Evolutionary conservation across 2,329 filamentous ascomycete species (phyloP).

Genomic region (Fusarium graminum): DNA sequence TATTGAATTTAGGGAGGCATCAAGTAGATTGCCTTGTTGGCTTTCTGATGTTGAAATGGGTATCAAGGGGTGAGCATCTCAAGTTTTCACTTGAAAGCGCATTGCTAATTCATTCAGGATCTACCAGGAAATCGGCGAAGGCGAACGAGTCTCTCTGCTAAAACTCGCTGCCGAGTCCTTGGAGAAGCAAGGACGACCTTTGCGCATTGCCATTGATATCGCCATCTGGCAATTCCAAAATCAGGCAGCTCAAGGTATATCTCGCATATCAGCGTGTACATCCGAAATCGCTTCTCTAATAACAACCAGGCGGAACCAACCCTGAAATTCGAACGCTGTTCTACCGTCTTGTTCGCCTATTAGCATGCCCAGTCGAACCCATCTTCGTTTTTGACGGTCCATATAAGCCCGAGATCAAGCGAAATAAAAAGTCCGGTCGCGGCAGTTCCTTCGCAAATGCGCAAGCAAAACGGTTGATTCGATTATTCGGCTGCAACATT

Average conservation of each 20-base stretch:
- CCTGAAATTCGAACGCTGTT: slow-evolving; percentile 93
- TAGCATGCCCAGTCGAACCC: slow-evolving; percentile 83
- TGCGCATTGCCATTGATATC: slow-evolving; percentile 92
- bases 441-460: slow-evolving; percentile 77
- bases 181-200: slow-evolving; percentile 75
- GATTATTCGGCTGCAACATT: slow-evolving; percentile 84
- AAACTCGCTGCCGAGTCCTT: slow-evolving; percentile 86
- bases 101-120: slow-evolving; percentile 68
- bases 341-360: slow-evolving; percentile 85
- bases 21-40: slow-evolving; percentile 19
- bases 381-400: slow-evolving; percentile 93
- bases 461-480: slow-evolving; percentile 85
- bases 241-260: slow-evolving; percentile 79
- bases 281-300: slow-evolving; percentile 21
- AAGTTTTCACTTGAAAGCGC: accelerated
- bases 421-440: slow-evolving; percentile 79
- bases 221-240: slow-evolving; percentile 98
- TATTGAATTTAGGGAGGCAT: slow-evolving; percentile 6
- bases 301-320: slow-evolving; percentile 77
- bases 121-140: slow-evolving; percentile 88
- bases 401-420: slow-evolving; percentile 87
- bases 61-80: slow-evolving; percentile 69
- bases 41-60: slow-evolving; percentile 62
- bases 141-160: slow-evolving; percentile 82
- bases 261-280: too few species aligned